These are phyloP conservation scores for Oidiodendron maius DNA, from an alignment of 495 filamentous ascomycete species.

Conservation along the genomic window DNA sequence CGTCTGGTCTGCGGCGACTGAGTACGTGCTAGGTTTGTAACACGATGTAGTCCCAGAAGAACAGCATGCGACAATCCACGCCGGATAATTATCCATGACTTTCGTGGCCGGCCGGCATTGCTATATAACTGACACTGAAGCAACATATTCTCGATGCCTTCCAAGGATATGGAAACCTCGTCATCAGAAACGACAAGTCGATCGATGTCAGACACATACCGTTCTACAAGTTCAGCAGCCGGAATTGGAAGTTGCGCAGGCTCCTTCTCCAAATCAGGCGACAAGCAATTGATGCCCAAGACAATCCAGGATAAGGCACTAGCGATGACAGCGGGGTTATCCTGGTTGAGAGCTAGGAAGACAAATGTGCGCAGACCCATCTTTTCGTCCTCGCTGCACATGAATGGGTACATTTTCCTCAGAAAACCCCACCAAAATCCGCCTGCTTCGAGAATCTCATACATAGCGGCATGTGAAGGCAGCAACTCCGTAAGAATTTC, in stretches of 20 bases:
- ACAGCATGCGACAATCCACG: not conserved
- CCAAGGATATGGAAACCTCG: not conserved
- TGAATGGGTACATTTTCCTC: not conserved
- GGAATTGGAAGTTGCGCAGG: not conserved
- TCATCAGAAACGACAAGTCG: constrained; percentile 1
- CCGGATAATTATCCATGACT: not conserved
- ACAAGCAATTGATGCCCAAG: not conserved
- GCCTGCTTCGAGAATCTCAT: not conserved
- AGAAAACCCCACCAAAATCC: constrained; percentile 1
- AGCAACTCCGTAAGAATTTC: not conserved
- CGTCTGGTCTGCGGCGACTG: not conserved
- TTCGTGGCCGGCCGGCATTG: constrained; percentile 2
- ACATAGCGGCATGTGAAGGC: not conserved
- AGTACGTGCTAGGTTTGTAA: not conserved
- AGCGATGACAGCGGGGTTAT: not conserved
- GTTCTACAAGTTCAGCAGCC: not conserved
- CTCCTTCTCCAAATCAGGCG: not conserved
- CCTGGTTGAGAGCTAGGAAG: not conserved
- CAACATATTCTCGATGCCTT: constrained; percentile 3
- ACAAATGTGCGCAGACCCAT: not conserved
- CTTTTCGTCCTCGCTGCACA: not conserved
- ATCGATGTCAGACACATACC: constrained; percentile 5
- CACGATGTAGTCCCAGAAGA: not conserved
- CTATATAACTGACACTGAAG: constrained; percentile 2
- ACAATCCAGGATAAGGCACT: not conserved